These are phyloP conservation scores for Fusarium dlaminii DNA, from an alignment of 2,329 filamentous ascomycete genomes.

Conservation along the genomic window DNA sequence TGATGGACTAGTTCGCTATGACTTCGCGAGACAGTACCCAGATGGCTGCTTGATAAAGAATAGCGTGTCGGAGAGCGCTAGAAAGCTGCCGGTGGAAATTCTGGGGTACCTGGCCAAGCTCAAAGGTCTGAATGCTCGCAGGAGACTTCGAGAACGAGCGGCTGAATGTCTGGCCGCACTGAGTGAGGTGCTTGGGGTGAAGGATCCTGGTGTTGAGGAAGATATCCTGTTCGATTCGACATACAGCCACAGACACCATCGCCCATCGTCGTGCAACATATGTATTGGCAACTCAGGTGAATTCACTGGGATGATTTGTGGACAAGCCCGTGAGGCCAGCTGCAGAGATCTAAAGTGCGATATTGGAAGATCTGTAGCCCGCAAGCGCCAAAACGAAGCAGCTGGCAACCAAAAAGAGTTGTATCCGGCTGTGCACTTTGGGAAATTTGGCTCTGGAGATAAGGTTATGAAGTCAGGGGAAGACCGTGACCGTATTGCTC, in stretches of 20 bases:
- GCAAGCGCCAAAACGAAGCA: accelerated
- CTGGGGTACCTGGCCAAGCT: neutral
- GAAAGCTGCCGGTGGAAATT: neutral
- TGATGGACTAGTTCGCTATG: neutral
- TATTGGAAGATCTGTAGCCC: accelerated
- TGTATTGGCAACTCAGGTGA: neutral
- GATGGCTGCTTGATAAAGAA: neutral
- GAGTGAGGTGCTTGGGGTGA: accelerated
- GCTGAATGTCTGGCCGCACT: accelerated
- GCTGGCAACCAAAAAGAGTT: accelerated
- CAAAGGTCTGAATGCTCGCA: accelerated
- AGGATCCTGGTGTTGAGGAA: accelerated
- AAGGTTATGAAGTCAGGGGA: neutral
- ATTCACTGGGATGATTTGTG: accelerated
- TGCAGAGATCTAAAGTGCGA: neutral
- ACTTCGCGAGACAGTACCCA: neutral
- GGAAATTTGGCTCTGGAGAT: neutral
- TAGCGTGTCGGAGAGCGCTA: neutral
- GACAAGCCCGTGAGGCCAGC: accelerated
- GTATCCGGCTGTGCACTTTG: neutral
- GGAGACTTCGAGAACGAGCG: neutral
- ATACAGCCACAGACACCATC: neutral
- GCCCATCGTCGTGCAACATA: accelerated
- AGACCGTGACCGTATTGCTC: neutral
- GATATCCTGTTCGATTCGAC: neutral